These are phyloP conservation scores for Leccinum boreale DNA, from an alignment of 768 basidiomycete genomes.

Conservation along the genomic window DNA sequence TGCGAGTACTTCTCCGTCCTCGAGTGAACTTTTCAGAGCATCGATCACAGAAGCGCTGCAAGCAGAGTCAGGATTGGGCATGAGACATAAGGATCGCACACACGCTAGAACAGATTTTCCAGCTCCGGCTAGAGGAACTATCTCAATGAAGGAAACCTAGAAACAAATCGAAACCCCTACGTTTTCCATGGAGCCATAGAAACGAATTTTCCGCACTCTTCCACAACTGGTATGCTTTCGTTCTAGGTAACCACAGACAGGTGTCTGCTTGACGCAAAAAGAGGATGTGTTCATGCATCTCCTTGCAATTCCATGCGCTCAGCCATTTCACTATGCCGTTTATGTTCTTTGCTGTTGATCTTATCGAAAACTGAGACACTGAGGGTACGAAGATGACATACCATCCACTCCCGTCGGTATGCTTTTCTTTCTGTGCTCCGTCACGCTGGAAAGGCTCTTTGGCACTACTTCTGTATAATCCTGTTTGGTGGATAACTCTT, in stretches of 20 bases:
- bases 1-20: slow-evolving; percentile 1
- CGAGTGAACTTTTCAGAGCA: neutral
- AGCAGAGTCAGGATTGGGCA: neutral
- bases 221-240: slow-evolving; percentile 1
- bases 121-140: slow-evolving; percentile 1
- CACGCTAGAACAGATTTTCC: slow-evolving; percentile 19
- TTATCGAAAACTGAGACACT: neutral
- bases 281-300: neutral
- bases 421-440: neutral
- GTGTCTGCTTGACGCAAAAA: slow-evolving; percentile 4
- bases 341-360: neutral
- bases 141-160: neutral
- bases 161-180: neutral
- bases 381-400: neutral
- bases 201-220: neutral
- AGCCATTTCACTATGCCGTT: slow-evolving; percentile 4
- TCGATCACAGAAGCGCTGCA: slow-evolving; percentile 16
- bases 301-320: neutral
- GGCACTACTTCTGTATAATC: neutral
- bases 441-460: neutral
- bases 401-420: neutral
- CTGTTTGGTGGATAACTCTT: neutral
- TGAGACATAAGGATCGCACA: neutral
- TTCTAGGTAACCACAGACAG: slow-evolving; percentile 11
- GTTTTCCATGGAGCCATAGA: slow-evolving; percentile 16